These are phyloP conservation scores for Asterella californica DNA, from an alignment of 225 moss, liverwort and hornwort species.

Conservation along the genomic window DNA sequence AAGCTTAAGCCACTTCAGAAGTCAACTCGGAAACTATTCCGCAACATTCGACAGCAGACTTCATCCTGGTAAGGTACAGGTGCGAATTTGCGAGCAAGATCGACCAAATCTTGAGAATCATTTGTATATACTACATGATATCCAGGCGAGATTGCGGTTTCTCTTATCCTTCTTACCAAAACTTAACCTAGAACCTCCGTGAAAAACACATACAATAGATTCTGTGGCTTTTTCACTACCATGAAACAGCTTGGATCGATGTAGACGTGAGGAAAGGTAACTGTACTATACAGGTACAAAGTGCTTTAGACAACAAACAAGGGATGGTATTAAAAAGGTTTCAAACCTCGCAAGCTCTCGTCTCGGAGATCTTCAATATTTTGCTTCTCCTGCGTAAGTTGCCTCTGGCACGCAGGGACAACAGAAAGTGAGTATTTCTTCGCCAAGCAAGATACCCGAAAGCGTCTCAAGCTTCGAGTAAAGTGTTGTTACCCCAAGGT, in stretches of 20 bases:
- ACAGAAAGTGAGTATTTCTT: slow-evolving; percentile 2
- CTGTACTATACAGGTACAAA: too few relatives aligned
- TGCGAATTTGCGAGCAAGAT: not conserved
- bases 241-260: not conserved
- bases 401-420: slow-evolving; percentile 44
- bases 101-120: not conserved
- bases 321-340: not conserved
- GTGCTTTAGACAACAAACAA: not conserved
- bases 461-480: not conserved
- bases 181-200: not conserved
- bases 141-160: not conserved
- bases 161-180: not conserved
- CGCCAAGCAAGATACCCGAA: not conserved
- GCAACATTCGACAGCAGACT: not conserved
- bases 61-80: not conserved
- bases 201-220: not conserved
- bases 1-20: slow-evolving; percentile 1
- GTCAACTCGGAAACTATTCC: not conserved
- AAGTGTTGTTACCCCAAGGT: not conserved
- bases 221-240: not conserved
- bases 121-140: not conserved
- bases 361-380: slow-evolving; percentile 76
- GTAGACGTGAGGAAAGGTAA: too few relatives aligned
- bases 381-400: slow-evolving; percentile 63
- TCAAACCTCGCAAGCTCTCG: slow-evolving; percentile 73